Evolutionary conservation across 2,329 filamentous ascomycete species (phyloP).

Genomic region (Beauveria scarabaeidicola): DNA sequence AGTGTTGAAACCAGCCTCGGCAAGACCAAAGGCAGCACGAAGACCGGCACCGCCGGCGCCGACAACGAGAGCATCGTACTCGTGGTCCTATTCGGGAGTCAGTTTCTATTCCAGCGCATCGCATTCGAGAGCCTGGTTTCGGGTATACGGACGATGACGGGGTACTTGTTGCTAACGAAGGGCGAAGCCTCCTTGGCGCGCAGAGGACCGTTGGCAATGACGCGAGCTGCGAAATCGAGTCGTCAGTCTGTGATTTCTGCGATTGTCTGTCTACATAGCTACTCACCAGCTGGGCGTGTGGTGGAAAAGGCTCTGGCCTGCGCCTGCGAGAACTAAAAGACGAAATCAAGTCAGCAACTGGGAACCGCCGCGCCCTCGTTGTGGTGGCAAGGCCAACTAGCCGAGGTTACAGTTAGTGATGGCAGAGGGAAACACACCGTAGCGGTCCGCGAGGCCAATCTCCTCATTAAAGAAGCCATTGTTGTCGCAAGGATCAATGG

Average conservation of each 20-base stretch:
- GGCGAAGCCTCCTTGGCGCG: constrained; percentile 89
- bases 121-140: background rate
- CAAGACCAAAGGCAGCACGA: constrained; percentile 75
- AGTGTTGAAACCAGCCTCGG: constrained; percentile 83
- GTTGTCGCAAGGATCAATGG: constrained; percentile 23
- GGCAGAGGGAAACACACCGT: constrained; percentile 37
- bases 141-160: constrained; percentile 67
- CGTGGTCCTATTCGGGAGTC: constrained; percentile 62
- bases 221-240: constrained; percentile 51
- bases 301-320: constrained; percentile 78
- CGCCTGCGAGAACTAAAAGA: constrained; percentile 4
- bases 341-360: background rate
- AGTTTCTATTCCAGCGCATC: background rate
- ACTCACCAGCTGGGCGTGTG: constrained; percentile 68
- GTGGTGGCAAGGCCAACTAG: constrained; percentile 2
- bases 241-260: background rate
- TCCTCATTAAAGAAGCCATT: constrained; percentile 57
- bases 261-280: constrained; percentile 13
- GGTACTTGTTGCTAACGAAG: constrained; percentile 82
- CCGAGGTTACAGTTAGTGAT: constrained; percentile 15
- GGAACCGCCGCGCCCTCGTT: background rate
- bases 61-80: constrained; percentile 96
- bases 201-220: constrained; percentile 77
- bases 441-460: constrained; percentile 47
- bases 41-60: constrained; percentile 76